Base-by-base conservation (phyloP, 768 basidiomycete genomes). In the Russula earlei region DNA sequence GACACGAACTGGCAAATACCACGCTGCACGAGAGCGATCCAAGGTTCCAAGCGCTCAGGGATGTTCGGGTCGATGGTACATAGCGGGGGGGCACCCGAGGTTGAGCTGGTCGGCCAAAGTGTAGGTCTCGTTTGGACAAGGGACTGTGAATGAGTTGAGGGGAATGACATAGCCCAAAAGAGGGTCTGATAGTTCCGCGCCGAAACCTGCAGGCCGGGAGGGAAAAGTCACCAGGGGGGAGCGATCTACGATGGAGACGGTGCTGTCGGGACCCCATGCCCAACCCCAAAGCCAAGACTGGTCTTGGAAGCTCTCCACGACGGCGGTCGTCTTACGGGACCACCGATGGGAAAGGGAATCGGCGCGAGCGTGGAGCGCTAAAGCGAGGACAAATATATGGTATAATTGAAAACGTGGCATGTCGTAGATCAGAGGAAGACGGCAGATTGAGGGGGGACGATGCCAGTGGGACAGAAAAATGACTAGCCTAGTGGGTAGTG, bases 21-120 rank as follows among this genome's bases (percentile, higher is more conserved):
- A 38, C 95, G 75, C 68, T 95, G 87, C 0, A 96, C 84, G 48
- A 97, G 77, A 0, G 91, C 95, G 67, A 97, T 89, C 87, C 91
- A 94, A 10, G 82, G 74, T 54, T 91, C 89, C 12, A 77, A 74
- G 20, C 70, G 73, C 54, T 79, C 77, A 0, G 88, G 89, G 17
- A 74, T 68, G 57, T 79, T 66, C 2, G 76, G 71, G 1, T 83
- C 83, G 42, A 63, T 67, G 3, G 78, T 62, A 56, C 89, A 91
- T 19, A 91, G 74, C 3, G 74, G 69, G 5, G n/a, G 89, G 86
- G 65, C 89, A 92, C 12, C 82, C 89, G 2, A 71, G 70, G 54
- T 86, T 85, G 14, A 48, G 54, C 7, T 37, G 17, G 14, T 50
- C 53, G 67, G 62, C n/a, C 54, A 57, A 59, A 36, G 59, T 46